These are phyloP conservation scores for Magnaporthiopsis rhizophila DNA, from an alignment of 2,329 filamentous ascomycete species.

Conservation along the genomic window DNA sequence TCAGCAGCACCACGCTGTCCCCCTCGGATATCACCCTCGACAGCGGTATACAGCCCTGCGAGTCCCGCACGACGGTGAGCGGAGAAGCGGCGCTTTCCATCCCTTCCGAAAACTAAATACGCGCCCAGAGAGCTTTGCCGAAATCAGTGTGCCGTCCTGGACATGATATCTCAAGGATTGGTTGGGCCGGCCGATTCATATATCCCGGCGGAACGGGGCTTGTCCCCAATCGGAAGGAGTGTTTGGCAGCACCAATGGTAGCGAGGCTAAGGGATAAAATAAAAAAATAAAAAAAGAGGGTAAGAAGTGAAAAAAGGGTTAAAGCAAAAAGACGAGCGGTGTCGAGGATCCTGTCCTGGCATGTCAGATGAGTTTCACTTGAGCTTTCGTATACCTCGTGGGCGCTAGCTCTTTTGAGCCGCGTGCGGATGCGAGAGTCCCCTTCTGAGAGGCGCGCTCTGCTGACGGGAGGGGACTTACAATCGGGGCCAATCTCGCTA, in stretches of 20 bases:
- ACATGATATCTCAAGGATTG: background rate
- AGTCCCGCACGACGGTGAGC: conserved; percentile 29
- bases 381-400: background rate
- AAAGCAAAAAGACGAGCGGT: background rate
- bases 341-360: background rate
- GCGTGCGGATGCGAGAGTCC: too few species aligned
- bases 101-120: background rate
- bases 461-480: background rate
- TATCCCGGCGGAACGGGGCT: background rate
- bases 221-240: background rate
- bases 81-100: background rate
- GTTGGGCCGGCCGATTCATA: background rate
- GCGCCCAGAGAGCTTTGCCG: background rate
- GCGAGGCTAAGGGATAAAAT: background rate
- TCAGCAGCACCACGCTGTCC: conserved; percentile 22
- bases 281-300: background rate
- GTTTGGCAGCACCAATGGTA: background rate
- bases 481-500: background rate
- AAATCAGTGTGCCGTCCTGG: background rate
- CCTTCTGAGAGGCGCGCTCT: background rate
- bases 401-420: background rate
- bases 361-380: background rate
- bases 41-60: conserved; percentile 38
- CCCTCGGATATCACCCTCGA: conserved; percentile 35
- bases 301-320: background rate